These are phyloP conservation scores for Apiospora marii DNA, from an alignment of 2,329 filamentous ascomycete genomes.

Conservation along the genomic window DNA sequence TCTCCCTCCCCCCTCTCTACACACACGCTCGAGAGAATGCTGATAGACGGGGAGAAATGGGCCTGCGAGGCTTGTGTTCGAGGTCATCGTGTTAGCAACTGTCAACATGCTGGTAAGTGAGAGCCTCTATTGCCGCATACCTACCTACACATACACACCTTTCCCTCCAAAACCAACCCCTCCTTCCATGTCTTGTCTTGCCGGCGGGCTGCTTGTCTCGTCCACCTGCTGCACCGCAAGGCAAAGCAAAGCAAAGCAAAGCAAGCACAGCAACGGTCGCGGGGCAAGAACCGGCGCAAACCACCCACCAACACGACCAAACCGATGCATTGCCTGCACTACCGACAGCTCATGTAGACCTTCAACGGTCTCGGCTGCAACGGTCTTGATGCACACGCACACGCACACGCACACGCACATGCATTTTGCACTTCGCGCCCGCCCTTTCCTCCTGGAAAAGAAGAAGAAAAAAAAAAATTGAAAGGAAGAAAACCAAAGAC, in stretches of 20 bases:
- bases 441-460: background rate
- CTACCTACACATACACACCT: constrained; percentile 9
- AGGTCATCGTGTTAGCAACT: constrained; percentile 98
- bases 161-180: constrained; percentile 27
- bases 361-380: constrained; percentile 11
- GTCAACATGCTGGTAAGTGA: constrained; percentile 88
- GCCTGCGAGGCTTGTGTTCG: constrained; percentile 98
- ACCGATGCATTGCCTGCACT: background rate
- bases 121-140: constrained; percentile 24
- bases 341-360: constrained; percentile 4
- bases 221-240: constrained; percentile 6
- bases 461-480: background rate
- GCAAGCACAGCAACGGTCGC: constrained; percentile 15
- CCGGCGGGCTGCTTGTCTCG: background rate
- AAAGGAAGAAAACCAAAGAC: background rate
- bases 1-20: constrained; percentile 20
- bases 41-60: constrained; percentile 95
- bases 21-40: constrained; percentile 58
- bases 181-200: constrained; percentile 25
- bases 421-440: background rate
- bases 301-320: constrained; percentile 17
- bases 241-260: background rate
- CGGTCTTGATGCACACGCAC: constrained; percentile 8
- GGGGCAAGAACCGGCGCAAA: constrained; percentile 15
- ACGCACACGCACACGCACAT: background rate